These are phyloP conservation scores for Komagataella mondaviorum DNA, from an alignment of 805 yeast species.

Conservation along the genomic window DNA sequence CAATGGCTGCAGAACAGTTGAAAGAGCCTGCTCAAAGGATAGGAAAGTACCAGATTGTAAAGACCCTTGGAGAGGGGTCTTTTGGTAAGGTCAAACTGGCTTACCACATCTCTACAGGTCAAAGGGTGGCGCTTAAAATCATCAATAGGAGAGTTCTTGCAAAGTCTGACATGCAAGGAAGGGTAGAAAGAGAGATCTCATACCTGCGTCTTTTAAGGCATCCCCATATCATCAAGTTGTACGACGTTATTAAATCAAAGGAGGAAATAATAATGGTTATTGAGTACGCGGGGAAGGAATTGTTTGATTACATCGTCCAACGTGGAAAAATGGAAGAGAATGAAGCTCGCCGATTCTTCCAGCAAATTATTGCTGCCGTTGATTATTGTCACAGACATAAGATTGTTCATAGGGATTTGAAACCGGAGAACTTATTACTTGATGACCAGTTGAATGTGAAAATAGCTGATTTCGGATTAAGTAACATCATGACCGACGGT, in stretches of 20 bases:
- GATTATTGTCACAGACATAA: slow-evolving; percentile 95
- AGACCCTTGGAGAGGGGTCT: slow-evolving; percentile 92
- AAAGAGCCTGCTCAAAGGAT: slow-evolving; percentile 27
- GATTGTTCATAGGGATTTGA: slow-evolving; percentile 91
- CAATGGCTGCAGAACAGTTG: not conserved
- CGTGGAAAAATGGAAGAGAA: slow-evolving; percentile 85
- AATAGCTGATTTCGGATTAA: slow-evolving; percentile 91
- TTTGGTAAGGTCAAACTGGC: slow-evolving; percentile 93
- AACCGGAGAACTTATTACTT: slow-evolving; percentile 83
- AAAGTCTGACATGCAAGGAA: slow-evolving; percentile 92
- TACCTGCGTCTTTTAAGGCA: slow-evolving; percentile 80
- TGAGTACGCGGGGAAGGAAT: slow-evolving; percentile 92
- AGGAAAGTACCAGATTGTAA: slow-evolving; percentile 87
- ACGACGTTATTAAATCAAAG: slow-evolving; percentile 89
- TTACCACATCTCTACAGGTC: slow-evolving; percentile 81
- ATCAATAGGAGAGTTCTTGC: slow-evolving; percentile 87
- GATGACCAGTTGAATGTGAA: slow-evolving; percentile 88
- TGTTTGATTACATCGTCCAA: slow-evolving; percentile 91
- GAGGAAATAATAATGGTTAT: slow-evolving; percentile 97
- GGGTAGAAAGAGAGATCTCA: slow-evolving; percentile 89
- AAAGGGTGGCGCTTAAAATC: slow-evolving; percentile 84
- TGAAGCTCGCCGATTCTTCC: slow-evolving; percentile 88
- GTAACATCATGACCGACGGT: slow-evolving; percentile 96
- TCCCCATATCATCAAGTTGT: slow-evolving; percentile 90
- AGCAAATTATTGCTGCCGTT: slow-evolving; percentile 92